Percentiles rank a stretch among this genome's conserved stretches.
phyloP scores from a whole-genome alignment of 371 early-diverging fungal genomes.

The Mortierella sp. region DNA sequence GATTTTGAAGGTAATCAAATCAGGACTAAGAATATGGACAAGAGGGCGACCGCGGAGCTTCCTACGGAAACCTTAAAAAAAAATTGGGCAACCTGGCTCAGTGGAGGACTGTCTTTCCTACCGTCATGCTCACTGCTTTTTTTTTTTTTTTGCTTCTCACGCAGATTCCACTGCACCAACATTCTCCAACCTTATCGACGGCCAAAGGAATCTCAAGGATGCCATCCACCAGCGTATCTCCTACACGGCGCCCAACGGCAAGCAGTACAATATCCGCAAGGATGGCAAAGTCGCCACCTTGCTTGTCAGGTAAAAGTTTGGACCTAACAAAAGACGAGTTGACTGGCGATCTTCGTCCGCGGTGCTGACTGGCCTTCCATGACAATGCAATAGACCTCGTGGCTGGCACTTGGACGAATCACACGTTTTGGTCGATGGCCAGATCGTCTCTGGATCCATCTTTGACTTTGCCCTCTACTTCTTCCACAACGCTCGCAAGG shows the following conservation, averaged over 20 bases:
- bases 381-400: slow-evolving; percentile 84
- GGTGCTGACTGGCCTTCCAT: too few species aligned
- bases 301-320: slow-evolving; percentile 69
- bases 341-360: too few species aligned
- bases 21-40: background rate
- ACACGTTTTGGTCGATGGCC: slow-evolving; percentile 90
- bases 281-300: slow-evolving; percentile 87
- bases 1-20: slow-evolving; percentile 90
- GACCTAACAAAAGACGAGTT: too few species aligned
- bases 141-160: background rate
- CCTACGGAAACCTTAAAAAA: slow-evolving; percentile 16
- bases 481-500: slow-evolving; percentile 89
- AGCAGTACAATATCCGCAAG: slow-evolving; percentile 84
- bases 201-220: slow-evolving; percentile 92
- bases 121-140: background rate
- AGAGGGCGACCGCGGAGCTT: too few species aligned
- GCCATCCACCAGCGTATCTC: slow-evolving; percentile 85
- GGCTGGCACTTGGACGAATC: slow-evolving; percentile 97
- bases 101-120: slow-evolving; percentile 28
- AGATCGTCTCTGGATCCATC: slow-evolving; percentile 89
- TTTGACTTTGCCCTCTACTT: slow-evolving; percentile 96
- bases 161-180: slow-evolving; percentile 89
- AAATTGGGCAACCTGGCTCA: slow-evolving; percentile 21
- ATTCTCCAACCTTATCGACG: slow-evolving; percentile 85
- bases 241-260: slow-evolving; percentile 86